These are phyloP conservation scores for Coniella vitis DNA, from an alignment of 2,329 filamentous ascomycete genomes.

Conservation along the genomic window DNA sequence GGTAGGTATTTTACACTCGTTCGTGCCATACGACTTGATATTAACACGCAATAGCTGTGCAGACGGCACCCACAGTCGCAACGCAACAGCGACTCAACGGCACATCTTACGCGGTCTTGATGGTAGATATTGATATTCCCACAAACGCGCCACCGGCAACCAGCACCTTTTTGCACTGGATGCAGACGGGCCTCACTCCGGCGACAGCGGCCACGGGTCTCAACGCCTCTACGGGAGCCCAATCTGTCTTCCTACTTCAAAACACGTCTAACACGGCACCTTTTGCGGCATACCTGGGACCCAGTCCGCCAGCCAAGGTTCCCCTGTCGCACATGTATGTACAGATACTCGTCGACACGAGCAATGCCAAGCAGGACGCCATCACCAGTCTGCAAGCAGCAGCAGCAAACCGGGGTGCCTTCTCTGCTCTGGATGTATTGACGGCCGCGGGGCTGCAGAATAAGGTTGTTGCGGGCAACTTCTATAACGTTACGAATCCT, in stretches of 20 bases:
- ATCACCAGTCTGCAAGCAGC: constrained; percentile 24
- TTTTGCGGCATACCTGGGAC: constrained; percentile 28
- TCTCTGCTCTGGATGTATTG: constrained; percentile 26
- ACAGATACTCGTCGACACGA: constrained; percentile 34
- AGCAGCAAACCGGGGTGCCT: constrained; percentile 25
- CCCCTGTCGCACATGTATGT: constrained; percentile 34
- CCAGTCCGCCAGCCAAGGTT: constrained; percentile 30
- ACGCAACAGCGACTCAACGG: constrained; percentile 32
- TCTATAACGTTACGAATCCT: constrained; percentile 32
- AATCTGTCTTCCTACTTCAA: constrained; percentile 26
- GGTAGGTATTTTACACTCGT: constrained; percentile 21
- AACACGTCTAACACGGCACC: constrained; percentile 24
- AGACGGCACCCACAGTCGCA: constrained; percentile 28
- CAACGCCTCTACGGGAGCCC: constrained; percentile 23
- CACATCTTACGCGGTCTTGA: constrained; percentile 34
- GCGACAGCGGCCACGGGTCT: constrained; percentile 20
- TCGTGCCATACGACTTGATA: background rate
- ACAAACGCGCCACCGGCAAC: constrained; percentile 30
- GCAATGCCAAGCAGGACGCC: constrained; percentile 19
- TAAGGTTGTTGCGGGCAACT: constrained; percentile 31
- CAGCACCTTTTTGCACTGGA: constrained; percentile 35
- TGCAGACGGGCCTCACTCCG: constrained; percentile 33
- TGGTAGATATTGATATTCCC: constrained; percentile 42
- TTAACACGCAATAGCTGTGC: constrained; percentile 23
- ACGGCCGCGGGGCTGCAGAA: constrained; percentile 24